Base-by-base conservation (phyloP, 2,329 filamentous ascomycete species). In the Colletotrichum destructivum region DNA sequence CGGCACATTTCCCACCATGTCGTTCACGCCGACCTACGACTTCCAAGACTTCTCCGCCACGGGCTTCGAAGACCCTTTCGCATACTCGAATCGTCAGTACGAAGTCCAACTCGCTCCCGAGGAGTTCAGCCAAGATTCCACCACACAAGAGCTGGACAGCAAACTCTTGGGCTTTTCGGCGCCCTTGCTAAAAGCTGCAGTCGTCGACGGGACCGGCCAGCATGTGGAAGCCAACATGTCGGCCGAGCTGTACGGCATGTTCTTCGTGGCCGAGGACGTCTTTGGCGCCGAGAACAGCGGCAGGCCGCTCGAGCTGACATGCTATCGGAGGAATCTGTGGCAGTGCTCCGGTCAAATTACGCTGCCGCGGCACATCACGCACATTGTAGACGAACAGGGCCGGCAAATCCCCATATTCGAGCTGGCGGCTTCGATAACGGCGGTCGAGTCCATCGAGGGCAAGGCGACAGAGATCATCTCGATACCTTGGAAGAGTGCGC, bases 391-490 rank as follows among this genome's bases (percentile, higher is more conserved):
- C 74, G 95, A 96, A 16, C 93, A 97, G 74, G 92, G 94, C 57
- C 92, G 91, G 51, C 92, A 94, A 62, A 89, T 94, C 26, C 92
- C 94, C 51, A 89, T 96, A 4, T 90, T 93, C 55, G 90, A 97
- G 72, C 82, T 97, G 73, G 93, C 94, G 72, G 91, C 96, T 26
- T 92, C 92, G 46, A 94, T 98, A 63, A 93, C 93, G 0, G 95
- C 94, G 2, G 90, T 93, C 4, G 96, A 98, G 82, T 97, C 94
- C 6, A 97, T 98, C 61, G 96, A 98, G 79, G 94, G 94, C 60
- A 97, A 97, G 78, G 78, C 90, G 0, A 96, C 97, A 7, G 97
- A 98, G 82, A 97, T 98, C 73, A 98, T 98, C 71, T 96, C 93
- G 0, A 96, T 98, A 59, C 96, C 96, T 0, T 98, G 96, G 95